Conservation (phyloP, 179 eudicot species). For the Beta lomatogona region DNA sequence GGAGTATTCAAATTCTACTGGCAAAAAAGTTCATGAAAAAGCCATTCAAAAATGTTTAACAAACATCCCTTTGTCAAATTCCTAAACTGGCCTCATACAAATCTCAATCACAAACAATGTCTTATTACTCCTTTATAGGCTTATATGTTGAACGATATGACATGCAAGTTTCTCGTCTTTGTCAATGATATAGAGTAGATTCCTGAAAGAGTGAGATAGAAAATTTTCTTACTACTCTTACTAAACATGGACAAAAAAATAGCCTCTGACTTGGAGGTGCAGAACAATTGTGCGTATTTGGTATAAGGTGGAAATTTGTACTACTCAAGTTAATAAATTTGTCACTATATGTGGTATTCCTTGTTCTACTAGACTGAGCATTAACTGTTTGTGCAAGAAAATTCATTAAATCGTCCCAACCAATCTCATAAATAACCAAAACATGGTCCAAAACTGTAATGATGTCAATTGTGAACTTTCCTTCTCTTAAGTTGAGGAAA, state of each 20-base stretch:
- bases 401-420: slow-evolving; percentile 24
- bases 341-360: slow-evolving; percentile 36
- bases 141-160: neutral
- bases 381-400: slow-evolving; percentile 29
- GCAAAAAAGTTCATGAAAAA: no score
- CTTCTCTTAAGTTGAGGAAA: neutral
- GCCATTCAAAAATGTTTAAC: no score
- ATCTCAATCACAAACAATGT: neutral
- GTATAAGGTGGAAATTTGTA: slow-evolving; percentile 20
- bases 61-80: no score
- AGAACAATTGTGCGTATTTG: slow-evolving; percentile 9
- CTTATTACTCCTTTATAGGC: no score
- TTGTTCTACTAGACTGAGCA: slow-evolving; percentile 23
- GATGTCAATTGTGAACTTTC: slow-evolving; percentile 16
- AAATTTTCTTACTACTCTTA: neutral
- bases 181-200: slow-evolving; percentile 8
- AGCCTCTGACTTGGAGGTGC: neutral
- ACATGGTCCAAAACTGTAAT: slow-evolving; percentile 17
- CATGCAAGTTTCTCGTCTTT: neutral
- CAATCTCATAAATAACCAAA: slow-evolving; percentile 14
- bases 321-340: slow-evolving; percentile 28
- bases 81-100: neutral
- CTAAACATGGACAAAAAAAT: slow-evolving; percentile 14
- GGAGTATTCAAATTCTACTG: no score
- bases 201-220: neutral